phyloP scores from a whole-genome alignment of 2,329 filamentous ascomycete species.

The Tetracladium maxilliforme region DNA sequence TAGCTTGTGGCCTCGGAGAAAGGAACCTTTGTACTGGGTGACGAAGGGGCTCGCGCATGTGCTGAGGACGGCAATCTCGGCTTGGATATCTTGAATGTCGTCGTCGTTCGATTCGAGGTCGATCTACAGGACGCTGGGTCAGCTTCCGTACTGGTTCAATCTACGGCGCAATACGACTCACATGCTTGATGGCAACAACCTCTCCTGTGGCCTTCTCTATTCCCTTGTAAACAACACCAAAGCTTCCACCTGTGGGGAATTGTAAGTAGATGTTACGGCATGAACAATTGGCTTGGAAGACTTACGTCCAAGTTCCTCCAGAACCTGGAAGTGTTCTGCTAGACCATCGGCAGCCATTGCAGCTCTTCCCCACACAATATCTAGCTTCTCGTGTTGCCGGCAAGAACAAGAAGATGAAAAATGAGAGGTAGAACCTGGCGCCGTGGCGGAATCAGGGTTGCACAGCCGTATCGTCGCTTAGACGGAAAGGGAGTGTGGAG shows the following conservation, averaged over 20 bases:
- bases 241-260: conserved; percentile 60
- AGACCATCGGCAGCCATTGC: conserved; percentile 48
- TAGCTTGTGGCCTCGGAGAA: conserved; percentile 88
- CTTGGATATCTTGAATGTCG: conserved; percentile 95
- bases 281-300: conserved; percentile 16
- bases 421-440: too few relatives aligned
- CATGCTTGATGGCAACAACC: conserved; percentile 92
- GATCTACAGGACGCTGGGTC: conserved; percentile 45
- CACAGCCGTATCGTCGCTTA: too few relatives aligned
- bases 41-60: conserved; percentile 90
- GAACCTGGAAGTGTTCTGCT: conserved; percentile 80
- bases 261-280: conserved; percentile 1
- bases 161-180: too few relatives aligned
- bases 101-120: conserved; percentile 98
- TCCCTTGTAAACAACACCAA: conserved; percentile 93
- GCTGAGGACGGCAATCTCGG: conserved; percentile 88
- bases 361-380: too few relatives aligned
- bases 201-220: conserved; percentile 85
- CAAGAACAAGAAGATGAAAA: too few relatives aligned
- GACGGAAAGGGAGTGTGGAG: too few relatives aligned
- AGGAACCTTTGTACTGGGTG: conserved; percentile 92
- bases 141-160: conserved; percentile 5
- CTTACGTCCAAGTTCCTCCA: conserved; percentile 92
- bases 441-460: too few relatives aligned
- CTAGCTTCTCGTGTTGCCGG: too few relatives aligned